Evolutionary conservation across 768 basidiomycete species (phyloP), one percentile per base, ranked within the genome.

Genomic region (Panaeolus papilionaceus): DNA sequence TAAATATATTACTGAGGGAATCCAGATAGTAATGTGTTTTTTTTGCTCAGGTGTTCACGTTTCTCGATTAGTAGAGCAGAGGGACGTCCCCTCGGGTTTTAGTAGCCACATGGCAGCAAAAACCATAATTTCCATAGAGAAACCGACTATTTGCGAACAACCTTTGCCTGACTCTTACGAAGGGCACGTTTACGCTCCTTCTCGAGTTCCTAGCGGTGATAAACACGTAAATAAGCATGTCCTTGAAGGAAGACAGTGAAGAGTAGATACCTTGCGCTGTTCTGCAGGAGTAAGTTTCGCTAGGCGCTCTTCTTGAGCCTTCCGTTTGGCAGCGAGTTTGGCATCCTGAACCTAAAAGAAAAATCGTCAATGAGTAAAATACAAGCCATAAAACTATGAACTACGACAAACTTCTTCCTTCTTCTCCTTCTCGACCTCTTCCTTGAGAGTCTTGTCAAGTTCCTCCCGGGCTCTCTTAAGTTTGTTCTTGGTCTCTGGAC

Each of bases 401-500:
- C 28, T 58, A 37, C 23, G 38, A 75, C 80, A 11, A 37, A 87
- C 90, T 82, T 92, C 91, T 76, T 93, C 91, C 73, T 84, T 87
- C 79, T 88, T 86, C 71, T 92, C 92, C 75, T 78, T 88, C 73
- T 81, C 83, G 5, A 84, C 79, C 63, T 94, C 92, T 66, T 89
- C 87, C 75, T 84, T 89, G 67, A 98, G 82, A 20, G 84, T 81
- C 72, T 86, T 89, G 64, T 89, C 88, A 38, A 94, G 79, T 18
- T 91, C 90, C 63, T 95, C 90, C 62, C 95, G 84, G 26, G 82
- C 83, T 78, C 88, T 93, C 75, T 83, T 86, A 63, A 96, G 84
- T 81, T 96, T 97, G 49, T 76, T 75, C 74, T 86, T 88, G 61
- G 94, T 95, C 81, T 97, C 95, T 14, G 95, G 92, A 28, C 94